phyloP scores from a whole-genome alignment of 495 filamentous ascomycete genomes.

The Tetracladium marchalianum region DNA sequence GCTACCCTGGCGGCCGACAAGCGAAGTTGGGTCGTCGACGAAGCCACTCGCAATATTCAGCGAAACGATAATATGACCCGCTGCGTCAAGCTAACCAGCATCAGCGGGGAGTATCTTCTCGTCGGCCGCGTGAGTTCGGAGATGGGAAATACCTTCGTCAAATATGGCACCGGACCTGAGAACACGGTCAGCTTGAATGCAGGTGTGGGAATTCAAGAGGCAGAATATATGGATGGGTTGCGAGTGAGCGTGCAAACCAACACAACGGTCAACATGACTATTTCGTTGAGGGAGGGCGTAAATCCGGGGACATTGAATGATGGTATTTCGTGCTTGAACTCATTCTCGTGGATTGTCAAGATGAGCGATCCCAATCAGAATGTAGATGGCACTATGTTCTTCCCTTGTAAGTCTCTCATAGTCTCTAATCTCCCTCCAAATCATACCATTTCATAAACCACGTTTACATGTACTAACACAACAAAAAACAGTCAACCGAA shows the following conservation, averaged over 20 bases:
- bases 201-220: background rate
- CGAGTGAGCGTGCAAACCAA: background rate
- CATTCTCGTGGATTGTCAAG: background rate
- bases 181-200: background rate
- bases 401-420: background rate
- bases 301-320: background rate
- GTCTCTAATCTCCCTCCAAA: background rate
- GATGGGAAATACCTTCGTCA: background rate
- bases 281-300: background rate
- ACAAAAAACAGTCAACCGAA: background rate
- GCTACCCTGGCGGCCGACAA: background rate
- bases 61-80: background rate
- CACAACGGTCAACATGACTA: background rate
- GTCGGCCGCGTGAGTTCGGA: background rate
- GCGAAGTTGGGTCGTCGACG: background rate
- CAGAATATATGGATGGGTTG: background rate
- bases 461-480: background rate
- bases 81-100: background rate
- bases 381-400: background rate
- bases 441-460: background rate
- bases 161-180: background rate
- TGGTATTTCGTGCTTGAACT: background rate
- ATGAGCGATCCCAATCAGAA: background rate
- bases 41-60: background rate
- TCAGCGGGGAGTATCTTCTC: background rate